phyloP scores from a whole-genome alignment of 1,284 basidiomycete species.

The Rhodotorula sp. region DNA sequence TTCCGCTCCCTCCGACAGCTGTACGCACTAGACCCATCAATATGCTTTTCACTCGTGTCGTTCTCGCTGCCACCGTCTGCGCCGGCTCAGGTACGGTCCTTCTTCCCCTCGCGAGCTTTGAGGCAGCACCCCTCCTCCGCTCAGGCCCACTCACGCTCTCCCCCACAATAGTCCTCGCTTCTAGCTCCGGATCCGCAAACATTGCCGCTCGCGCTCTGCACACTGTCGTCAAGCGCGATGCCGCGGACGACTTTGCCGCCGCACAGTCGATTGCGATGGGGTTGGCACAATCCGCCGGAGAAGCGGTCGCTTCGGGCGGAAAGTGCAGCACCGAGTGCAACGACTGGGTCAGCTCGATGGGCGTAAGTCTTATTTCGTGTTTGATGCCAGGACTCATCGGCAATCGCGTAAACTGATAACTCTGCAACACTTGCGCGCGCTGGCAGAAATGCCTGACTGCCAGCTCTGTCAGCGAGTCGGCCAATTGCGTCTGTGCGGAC shows the following conservation, averaged over 20 bases:
- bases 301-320: background rate
- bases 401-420: background rate
- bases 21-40: background rate
- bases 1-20: too few species aligned
- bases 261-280: background rate
- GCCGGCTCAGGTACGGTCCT: background rate
- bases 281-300: background rate
- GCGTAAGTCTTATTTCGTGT: background rate
- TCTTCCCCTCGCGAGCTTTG: background rate
- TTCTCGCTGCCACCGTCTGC: background rate
- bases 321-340: background rate
- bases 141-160: background rate
- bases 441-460: background rate
- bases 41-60: background rate
- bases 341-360: background rate
- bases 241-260: background rate
- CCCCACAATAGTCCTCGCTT: background rate
- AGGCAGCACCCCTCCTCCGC: too few species aligned
- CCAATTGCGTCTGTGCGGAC: background rate
- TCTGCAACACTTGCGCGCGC: too few species aligned
- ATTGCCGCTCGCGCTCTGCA: background rate
- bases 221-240: background rate
- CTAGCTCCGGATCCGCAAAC: background rate
- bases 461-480: background rate
- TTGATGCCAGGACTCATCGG: background rate